These are phyloP conservation scores for Pinus tabuliformis DNA, from an alignment of 75 land plant genomes.

Conservation along the genomic window DNA sequence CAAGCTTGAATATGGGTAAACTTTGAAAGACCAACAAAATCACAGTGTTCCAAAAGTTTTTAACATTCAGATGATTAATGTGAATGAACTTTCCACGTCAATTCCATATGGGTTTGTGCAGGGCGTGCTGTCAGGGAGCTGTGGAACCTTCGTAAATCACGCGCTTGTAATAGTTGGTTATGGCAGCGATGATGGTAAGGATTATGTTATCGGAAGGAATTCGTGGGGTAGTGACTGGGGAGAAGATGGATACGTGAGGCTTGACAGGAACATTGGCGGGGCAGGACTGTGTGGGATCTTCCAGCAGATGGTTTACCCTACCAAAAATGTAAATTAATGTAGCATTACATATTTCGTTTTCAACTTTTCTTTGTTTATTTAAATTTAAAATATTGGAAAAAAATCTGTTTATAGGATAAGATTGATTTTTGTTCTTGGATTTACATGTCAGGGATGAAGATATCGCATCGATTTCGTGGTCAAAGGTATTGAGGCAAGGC, in stretches of 20 bases:
- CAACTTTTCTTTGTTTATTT: too few relatives aligned
- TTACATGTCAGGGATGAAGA: too few relatives aligned
- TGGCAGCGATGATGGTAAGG: constrained; percentile 12
- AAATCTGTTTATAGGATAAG: too few relatives aligned
- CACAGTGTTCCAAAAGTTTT: too few relatives aligned
- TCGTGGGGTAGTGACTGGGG: constrained; percentile 38
- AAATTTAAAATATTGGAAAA: too few relatives aligned
- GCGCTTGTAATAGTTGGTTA: constrained; percentile 24
- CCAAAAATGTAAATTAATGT: background rate
- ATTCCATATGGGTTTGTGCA: constrained; percentile 5
- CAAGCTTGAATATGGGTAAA: too few relatives aligned
- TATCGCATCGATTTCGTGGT: too few relatives aligned
- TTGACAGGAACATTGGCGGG: constrained; percentile 12
- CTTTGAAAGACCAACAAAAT: too few relatives aligned
- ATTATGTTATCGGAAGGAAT: constrained; percentile 27
- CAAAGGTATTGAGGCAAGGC: too few relatives aligned
- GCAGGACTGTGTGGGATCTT: constrained; percentile 27
- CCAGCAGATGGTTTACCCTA: constrained; percentile 25
- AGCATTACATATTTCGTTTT: too few relatives aligned
- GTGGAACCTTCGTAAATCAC: constrained; percentile 25
- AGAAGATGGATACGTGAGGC: constrained; percentile 24
- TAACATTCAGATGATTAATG: too few relatives aligned
- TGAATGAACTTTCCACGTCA: background rate
- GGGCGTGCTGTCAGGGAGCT: constrained; percentile 23
- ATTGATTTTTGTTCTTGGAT: too few relatives aligned